Evolutionary conservation across 495 filamentous ascomycete species (phyloP).

Genomic region (Podospora pseudocomata): DNA sequence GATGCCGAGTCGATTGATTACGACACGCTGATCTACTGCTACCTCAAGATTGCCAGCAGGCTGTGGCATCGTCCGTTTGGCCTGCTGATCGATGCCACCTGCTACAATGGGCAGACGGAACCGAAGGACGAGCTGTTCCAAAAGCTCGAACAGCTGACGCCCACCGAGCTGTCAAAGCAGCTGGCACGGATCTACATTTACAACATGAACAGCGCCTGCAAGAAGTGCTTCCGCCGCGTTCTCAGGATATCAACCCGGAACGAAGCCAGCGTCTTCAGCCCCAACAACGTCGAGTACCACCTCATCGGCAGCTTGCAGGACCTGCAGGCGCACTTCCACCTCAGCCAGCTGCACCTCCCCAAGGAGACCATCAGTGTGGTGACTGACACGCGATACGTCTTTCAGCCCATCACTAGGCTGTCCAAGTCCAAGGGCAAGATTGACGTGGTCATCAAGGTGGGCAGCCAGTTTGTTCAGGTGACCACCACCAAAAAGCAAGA

Average conservation of each 20-base stretch:
- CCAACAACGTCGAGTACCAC: constrained; percentile 58
- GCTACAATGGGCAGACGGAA: constrained; percentile 59
- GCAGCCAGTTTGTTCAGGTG: constrained; percentile 63
- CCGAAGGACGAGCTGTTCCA: constrained; percentile 57
- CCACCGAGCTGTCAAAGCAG: constrained; percentile 53
- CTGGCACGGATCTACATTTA: constrained; percentile 59
- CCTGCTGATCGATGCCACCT: constrained; percentile 62
- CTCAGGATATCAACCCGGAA: constrained; percentile 53
- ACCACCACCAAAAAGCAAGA: constrained; percentile 64
- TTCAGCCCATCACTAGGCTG: constrained; percentile 58
- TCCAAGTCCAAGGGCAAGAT: constrained; percentile 65
- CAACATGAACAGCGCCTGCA: constrained; percentile 64
- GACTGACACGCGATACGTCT: constrained; percentile 60
- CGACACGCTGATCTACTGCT: constrained; percentile 60
- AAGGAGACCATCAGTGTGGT: constrained; percentile 65
- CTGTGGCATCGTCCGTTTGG: constrained; percentile 65
- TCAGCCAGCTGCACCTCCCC: constrained; percentile 58
- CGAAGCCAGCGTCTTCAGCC: constrained; percentile 53
- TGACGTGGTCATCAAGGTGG: constrained; percentile 61
- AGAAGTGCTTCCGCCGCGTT: constrained; percentile 59
- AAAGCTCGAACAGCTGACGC: constrained; percentile 55
- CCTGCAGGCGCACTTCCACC: constrained; percentile 60
- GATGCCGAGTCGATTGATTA: constrained; percentile 57
- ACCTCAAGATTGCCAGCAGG: constrained; percentile 63
- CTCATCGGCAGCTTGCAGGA: constrained; percentile 58